Percentiles rank a stretch among this genome's conserved stretches.
These are phyloP conservation scores for Colletotrichum sp. DNA, from an alignment of 2,329 filamentous ascomycete species.

Conservation along the genomic window DNA sequence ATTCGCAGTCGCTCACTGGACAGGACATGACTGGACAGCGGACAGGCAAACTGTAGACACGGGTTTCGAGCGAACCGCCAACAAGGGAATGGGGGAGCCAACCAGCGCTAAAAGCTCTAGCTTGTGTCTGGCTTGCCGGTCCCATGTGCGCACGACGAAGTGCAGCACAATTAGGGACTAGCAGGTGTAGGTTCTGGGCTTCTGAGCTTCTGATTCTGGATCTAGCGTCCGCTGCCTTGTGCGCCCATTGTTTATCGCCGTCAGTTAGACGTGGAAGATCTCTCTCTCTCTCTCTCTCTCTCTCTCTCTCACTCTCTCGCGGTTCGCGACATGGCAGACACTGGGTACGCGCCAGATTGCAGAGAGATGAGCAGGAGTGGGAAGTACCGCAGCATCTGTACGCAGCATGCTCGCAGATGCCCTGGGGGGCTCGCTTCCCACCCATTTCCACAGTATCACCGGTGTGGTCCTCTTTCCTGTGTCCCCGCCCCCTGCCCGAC, in stretches of 20 bases:
- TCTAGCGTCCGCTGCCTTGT: not conserved
- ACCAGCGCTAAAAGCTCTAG: slow-evolving; percentile 1
- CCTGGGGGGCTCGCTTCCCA: too few relatives aligned
- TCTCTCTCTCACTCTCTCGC: not conserved
- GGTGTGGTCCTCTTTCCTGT: not conserved
- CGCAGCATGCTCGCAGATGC: too few relatives aligned
- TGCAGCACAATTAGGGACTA: slow-evolving; percentile 8
- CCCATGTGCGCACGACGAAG: slow-evolving; percentile 18
- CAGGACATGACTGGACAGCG: not conserved
- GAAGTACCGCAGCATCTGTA: not conserved
- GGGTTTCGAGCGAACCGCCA: not conserved
- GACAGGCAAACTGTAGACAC: not conserved
- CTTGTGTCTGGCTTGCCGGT: not conserved
- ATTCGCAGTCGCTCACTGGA: not conserved
- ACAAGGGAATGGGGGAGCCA: not conserved
- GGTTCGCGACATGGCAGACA: not conserved
- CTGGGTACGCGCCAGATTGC: not conserved
- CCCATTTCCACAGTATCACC: not conserved
- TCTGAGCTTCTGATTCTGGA: not conserved
- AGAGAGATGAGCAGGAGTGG: not conserved
- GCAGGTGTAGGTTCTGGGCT: not conserved
- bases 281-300: not conserved
- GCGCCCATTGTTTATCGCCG: not conserved
- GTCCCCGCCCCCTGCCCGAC: not conserved
- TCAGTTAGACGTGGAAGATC: not conserved